phyloP scores from a whole-genome alignment of 805 yeast genomes.

The Yarrowia deformans region DNA sequence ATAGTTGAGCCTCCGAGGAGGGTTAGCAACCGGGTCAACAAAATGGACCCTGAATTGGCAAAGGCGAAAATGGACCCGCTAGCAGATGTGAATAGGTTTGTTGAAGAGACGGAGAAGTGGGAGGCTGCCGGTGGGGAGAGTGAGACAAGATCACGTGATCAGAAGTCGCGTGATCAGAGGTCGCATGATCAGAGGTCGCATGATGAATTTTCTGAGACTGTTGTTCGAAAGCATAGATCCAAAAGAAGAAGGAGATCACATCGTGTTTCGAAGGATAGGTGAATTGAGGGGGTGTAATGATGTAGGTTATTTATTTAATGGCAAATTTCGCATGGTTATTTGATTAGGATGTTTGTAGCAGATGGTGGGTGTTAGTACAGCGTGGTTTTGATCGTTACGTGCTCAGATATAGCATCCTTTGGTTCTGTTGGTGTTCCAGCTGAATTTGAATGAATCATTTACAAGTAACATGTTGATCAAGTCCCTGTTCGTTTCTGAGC shows the following conservation, averaged over 20 bases:
- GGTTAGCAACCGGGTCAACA: neutral
- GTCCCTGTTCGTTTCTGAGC: too few species aligned
- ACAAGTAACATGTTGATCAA: too few species aligned
- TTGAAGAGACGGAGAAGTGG: slow-evolving; percentile 14
- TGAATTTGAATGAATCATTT: too few species aligned
- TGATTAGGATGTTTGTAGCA: too few species aligned
- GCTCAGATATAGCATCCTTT: too few species aligned
- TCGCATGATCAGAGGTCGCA: neutral
- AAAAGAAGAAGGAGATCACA: neutral
- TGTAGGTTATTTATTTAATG: neutral
- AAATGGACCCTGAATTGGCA: slow-evolving; percentile 7
- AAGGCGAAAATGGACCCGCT: slow-evolving; percentile 24
- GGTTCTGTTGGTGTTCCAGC: too few species aligned
- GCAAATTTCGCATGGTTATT: neutral
- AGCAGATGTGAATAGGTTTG: slow-evolving; percentile 7
- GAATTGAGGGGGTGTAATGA: neutral
- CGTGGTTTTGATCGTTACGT: too few species aligned
- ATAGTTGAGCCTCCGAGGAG: neutral
- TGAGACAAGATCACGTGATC: neutral
- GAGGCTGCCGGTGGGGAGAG: neutral
- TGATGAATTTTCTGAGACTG: neutral
- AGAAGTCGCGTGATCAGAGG: neutral
- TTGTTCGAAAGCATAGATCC: neutral
- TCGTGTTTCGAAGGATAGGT: neutral
- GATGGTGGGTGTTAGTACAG: too few species aligned